Percentiles rank a stretch among this genome's conserved stretches.
Conservation (phyloP, 2,329 filamentous ascomycete species). For the Pyrenophora graminea region DNA sequence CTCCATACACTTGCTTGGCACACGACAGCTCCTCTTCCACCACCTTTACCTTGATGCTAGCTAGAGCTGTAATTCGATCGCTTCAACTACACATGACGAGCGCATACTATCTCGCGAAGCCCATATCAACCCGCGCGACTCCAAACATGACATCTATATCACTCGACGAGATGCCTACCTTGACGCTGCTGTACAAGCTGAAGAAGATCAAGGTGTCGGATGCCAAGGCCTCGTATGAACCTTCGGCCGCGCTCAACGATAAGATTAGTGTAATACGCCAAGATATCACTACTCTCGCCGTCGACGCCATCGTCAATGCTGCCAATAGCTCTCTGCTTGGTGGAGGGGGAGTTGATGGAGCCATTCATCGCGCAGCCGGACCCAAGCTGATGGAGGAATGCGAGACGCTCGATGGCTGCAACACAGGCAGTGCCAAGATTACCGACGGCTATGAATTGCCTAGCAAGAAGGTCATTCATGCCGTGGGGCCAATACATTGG, state of each 20-base stretch:
- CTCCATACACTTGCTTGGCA: slow-evolving; percentile 1
- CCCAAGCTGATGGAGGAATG: slow-evolving; percentile 71
- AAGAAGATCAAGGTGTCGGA: slow-evolving; percentile 52
- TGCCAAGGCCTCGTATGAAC: slow-evolving; percentile 12
- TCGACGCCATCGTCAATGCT: slow-evolving; percentile 90
- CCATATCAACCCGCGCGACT: slow-evolving; percentile 5
- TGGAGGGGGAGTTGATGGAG: slow-evolving; percentile 78
- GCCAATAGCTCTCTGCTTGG: slow-evolving; percentile 79
- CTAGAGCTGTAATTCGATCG: background rate
- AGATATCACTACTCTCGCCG: slow-evolving; percentile 79
- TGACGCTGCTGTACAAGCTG: slow-evolving; percentile 68
- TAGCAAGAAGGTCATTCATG: slow-evolving; percentile 80
- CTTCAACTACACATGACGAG: slow-evolving; percentile 23
- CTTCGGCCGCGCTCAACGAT: slow-evolving; percentile 58
- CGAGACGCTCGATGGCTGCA: slow-evolving; percentile 69
- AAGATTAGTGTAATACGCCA: slow-evolving; percentile 71
- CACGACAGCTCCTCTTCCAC: background rate
- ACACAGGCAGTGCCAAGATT: slow-evolving; percentile 80
- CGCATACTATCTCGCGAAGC: slow-evolving; percentile 31
- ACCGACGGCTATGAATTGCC: slow-evolving; percentile 78
- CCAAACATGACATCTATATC: slow-evolving; percentile 28
- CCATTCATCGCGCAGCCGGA: slow-evolving; percentile 85
- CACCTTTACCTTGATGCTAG: slow-evolving; percentile 3
- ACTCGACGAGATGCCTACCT: slow-evolving; percentile 63
- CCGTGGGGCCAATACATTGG: slow-evolving; percentile 82